Percentiles rank a stretch among this genome's conserved stretches.
Evolutionary conservation across 2,329 filamentous ascomycete genomes (phyloP).

Genomic region (Juglanconis juglandina): DNA sequence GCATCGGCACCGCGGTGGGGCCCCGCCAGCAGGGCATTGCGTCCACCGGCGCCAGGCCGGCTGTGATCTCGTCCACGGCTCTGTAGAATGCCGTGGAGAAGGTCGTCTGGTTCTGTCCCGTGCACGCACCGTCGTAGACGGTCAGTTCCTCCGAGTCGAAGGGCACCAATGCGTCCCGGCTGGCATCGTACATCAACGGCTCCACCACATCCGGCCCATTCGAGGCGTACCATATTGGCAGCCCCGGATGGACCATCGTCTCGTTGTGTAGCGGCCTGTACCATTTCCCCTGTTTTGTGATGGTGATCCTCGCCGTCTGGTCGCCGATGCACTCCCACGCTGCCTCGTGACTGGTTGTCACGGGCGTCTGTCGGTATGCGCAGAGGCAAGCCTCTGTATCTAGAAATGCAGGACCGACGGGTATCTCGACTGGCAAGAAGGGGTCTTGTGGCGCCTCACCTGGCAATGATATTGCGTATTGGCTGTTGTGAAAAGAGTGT

Average conservation of each 20-base stretch:
- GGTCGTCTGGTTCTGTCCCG: constrained; percentile 36
- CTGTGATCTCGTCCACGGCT: constrained; percentile 24
- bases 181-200: constrained; percentile 28
- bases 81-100: constrained; percentile 41
- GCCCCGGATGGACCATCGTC: constrained; percentile 16
- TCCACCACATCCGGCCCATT: constrained; percentile 32
- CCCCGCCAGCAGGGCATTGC: constrained; percentile 38
- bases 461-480: neutral
- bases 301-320: constrained; percentile 37
- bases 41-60: constrained; percentile 30
- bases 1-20: constrained; percentile 36
- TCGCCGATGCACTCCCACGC: constrained; percentile 46
- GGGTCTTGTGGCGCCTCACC: constrained; percentile 30
- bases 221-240: constrained; percentile 34
- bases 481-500: neutral
- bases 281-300: constrained; percentile 38
- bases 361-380: constrained; percentile 27
- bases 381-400: constrained; percentile 39
- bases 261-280: constrained; percentile 31
- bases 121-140: constrained; percentile 39
- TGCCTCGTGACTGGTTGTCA: constrained; percentile 19
- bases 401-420: constrained; percentile 36
- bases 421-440: constrained; percentile 30
- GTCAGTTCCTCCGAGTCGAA: constrained; percentile 25
- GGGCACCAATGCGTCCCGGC: constrained; percentile 25